A percentile compares a stretch with the other conserved stretches of the same genome.
phyloP scores from a whole-genome alignment of 805 yeast species.

The Yarrowia deformans region DNA sequence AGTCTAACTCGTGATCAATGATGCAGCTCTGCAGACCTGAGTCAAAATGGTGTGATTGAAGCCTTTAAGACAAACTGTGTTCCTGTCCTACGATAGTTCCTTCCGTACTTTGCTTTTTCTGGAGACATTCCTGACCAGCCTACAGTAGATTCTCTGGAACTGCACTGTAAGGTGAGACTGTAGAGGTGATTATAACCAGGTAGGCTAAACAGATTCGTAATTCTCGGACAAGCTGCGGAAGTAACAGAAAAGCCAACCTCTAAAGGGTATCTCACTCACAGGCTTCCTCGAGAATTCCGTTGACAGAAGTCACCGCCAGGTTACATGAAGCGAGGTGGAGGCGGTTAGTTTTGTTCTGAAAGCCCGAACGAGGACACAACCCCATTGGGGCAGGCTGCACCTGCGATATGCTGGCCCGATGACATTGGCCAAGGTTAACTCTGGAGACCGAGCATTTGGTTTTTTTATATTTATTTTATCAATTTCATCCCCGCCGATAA shows the following conservation, averaged over 20 bases:
- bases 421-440: neutral
- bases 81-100: neutral
- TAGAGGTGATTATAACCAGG: neutral
- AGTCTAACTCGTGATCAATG: no score
- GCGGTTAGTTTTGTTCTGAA: neutral
- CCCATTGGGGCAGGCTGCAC: neutral
- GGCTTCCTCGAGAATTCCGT: neutral
- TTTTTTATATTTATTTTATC: no score
- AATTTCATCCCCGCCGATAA: no score
- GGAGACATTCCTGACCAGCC: neutral
- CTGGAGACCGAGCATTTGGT: no score
- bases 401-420: neutral
- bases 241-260: conserved; percentile 5
- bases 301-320: neutral
- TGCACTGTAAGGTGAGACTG: conserved; percentile 1
- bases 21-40: no score
- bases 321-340: neutral
- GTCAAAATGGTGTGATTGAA: no score
- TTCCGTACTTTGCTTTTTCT: neutral
- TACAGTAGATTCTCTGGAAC: neutral
- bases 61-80: neutral
- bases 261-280: neutral
- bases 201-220: conserved; percentile 1
- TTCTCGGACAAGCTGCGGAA: neutral
- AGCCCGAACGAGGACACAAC: neutral